A percentile compares a stretch with the other conserved stretches of the same genome.
phyloP scores from a whole-genome alignment of 2,329 filamentous ascomycete genomes.

The Mycosphaerelloides madeirae region DNA sequence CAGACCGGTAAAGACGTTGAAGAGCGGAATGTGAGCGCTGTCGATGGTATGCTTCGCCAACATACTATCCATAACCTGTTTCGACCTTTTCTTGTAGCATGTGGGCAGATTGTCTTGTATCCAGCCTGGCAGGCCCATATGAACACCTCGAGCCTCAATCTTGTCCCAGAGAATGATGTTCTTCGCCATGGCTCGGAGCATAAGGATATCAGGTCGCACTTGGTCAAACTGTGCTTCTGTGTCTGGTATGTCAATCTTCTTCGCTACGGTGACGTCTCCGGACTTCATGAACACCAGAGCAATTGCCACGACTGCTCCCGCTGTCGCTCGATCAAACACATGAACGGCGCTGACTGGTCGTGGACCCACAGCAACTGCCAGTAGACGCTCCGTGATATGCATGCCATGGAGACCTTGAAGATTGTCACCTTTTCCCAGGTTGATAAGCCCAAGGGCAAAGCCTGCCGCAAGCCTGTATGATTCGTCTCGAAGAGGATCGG shows the following conservation, averaged over 20 bases:
- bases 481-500: constrained; percentile 82
- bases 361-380: constrained; percentile 78
- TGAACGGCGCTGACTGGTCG: constrained; percentile 92
- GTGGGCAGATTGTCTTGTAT: constrained; percentile 67
- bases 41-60: constrained; percentile 46
- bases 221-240: constrained; percentile 92
- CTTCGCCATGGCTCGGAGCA: constrained; percentile 81
- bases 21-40: constrained; percentile 84
- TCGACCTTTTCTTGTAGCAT: constrained; percentile 56
- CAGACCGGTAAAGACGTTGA: constrained; percentile 83
- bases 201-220: constrained; percentile 84
- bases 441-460: constrained; percentile 89
- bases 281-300: constrained; percentile 97
- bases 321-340: constrained; percentile 84
- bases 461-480: constrained; percentile 94
- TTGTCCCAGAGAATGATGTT: constrained; percentile 90
- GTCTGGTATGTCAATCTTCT: constrained; percentile 89
- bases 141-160: constrained; percentile 54
- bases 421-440: constrained; percentile 84
- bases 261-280: constrained; percentile 77
- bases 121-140: constrained; percentile 49
- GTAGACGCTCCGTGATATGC: constrained; percentile 80
- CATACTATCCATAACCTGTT: constrained; percentile 37
- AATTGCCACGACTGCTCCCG: constrained; percentile 86
- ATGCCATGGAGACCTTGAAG: constrained; percentile 88